Conservation (phyloP, 345 rosid species). For the Garcia nutans region DNA sequence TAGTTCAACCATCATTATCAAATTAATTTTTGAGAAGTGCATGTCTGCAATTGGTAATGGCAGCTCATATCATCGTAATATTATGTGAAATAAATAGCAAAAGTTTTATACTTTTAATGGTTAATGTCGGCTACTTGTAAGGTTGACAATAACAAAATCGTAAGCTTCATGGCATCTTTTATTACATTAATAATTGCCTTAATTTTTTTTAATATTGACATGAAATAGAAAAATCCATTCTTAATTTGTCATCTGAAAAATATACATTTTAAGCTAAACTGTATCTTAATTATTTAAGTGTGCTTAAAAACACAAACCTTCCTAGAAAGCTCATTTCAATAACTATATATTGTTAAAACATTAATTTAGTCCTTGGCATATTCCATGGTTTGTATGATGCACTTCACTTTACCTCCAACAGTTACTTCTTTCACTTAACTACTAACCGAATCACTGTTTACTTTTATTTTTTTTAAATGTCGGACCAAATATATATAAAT, state of each 20-base stretch:
- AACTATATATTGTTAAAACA: conserved; percentile 1
- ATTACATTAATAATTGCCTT: background rate
- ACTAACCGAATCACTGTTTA: too few species aligned
- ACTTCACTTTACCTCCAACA: conserved; percentile 7
- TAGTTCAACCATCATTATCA: conserved; percentile 14
- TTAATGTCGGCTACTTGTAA: conserved; percentile 7
- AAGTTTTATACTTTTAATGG: background rate
- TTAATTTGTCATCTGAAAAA: too few species aligned
- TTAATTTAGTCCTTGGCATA: conserved; percentile 16
- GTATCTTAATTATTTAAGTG: too few species aligned
- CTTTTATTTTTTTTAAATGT: too few species aligned
- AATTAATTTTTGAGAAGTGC: background rate
- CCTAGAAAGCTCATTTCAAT: background rate
- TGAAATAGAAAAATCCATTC: too few species aligned
- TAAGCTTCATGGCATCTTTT: conserved; percentile 6
- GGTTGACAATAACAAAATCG: background rate
- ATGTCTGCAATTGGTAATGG: background rate
- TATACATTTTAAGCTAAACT: too few species aligned
- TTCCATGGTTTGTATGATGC: conserved; percentile 25
- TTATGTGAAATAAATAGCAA: background rate
- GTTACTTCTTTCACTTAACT: background rate
- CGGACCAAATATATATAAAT: too few species aligned
- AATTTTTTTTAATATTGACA: background rate
- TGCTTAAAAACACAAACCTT: background rate
- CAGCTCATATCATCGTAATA: background rate